phyloP scores from a whole-genome alignment of 306 rosid species.

The Castanea sativa region DNA sequence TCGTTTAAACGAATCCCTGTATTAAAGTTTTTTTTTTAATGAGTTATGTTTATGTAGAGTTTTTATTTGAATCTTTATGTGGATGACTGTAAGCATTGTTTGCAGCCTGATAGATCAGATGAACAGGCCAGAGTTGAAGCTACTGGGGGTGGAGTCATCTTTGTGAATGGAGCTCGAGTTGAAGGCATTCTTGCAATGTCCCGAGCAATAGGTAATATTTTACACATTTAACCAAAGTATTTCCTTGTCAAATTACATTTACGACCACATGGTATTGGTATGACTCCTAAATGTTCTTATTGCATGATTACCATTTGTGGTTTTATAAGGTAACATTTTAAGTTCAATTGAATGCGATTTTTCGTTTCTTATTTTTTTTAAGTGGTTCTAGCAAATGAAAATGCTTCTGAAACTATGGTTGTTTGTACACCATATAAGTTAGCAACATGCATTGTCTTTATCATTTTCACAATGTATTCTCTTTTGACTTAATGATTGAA shows the following conservation, averaged over 20 bases:
- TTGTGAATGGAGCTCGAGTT: conserved; percentile 34
- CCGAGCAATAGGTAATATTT: conserved; percentile 33
- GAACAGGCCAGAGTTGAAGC: conserved; percentile 30
- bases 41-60: not conserved
- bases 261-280: not conserved
- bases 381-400: not conserved
- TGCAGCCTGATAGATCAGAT: conserved; percentile 28
- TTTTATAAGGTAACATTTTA: not conserved
- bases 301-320: not conserved
- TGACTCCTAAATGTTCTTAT: not conserved
- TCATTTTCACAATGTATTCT: not conserved
- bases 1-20: not conserved
- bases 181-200: conserved; percentile 43
- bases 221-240: not conserved
- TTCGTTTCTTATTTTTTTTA: not conserved
- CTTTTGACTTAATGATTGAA: not conserved
- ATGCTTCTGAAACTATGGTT: not conserved
- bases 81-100: not conserved
- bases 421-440: not conserved
- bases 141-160: conserved; percentile 25
- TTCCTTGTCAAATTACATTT: not conserved
- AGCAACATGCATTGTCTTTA: not conserved
- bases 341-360: not conserved
- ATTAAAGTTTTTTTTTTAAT: not conserved
- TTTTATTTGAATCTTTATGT: not conserved